These are phyloP conservation scores for Microbotryum violaceum DNA, from an alignment of 1,284 basidiomycete species.

Conservation along the genomic window DNA sequence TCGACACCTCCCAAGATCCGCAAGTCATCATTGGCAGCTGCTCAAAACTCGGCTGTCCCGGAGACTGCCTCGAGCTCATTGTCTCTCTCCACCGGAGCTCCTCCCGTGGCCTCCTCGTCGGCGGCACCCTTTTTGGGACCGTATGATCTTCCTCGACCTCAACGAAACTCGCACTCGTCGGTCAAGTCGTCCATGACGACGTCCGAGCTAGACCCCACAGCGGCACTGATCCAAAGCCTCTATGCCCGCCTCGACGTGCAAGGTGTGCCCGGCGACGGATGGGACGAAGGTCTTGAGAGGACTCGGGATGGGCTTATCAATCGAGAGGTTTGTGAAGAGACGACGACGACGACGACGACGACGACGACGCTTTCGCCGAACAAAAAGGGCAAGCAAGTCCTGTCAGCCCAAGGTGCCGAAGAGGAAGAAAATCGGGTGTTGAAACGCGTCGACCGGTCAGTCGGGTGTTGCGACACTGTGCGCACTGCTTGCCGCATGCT, in stretches of 20 bases:
- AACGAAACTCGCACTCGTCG: no score
- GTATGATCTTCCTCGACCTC: no score
- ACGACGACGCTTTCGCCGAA: neutral
- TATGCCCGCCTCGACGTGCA: constrained; percentile 70
- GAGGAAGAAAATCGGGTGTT: constrained; percentile 24
- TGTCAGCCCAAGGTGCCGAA: neutral
- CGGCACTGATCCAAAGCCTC: constrained; percentile 22
- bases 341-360: neutral
- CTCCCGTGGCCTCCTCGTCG: no score
- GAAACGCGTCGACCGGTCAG: constrained; percentile 25
- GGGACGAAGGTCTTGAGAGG: constrained; percentile 80
- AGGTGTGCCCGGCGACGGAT: constrained; percentile 85
- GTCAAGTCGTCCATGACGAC: neutral
- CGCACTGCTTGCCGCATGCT: neutral
- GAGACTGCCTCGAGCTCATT: no score
- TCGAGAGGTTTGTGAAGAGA: constrained; percentile 38
- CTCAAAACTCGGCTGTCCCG: no score
- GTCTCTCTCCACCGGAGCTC: no score
- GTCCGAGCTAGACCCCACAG: constrained; percentile 17
- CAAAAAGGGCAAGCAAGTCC: constrained; percentile 8
- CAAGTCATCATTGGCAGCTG: no score
- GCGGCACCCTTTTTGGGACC: no score
- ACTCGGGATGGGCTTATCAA: constrained; percentile 61
- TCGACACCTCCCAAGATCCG: no score
- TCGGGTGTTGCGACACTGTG: neutral